Percentiles rank a stretch among this genome's conserved stretches.
These are phyloP conservation scores for Dipteronia dyeriana DNA, from an alignment of 345 rosid species.

Conservation along the genomic window DNA sequence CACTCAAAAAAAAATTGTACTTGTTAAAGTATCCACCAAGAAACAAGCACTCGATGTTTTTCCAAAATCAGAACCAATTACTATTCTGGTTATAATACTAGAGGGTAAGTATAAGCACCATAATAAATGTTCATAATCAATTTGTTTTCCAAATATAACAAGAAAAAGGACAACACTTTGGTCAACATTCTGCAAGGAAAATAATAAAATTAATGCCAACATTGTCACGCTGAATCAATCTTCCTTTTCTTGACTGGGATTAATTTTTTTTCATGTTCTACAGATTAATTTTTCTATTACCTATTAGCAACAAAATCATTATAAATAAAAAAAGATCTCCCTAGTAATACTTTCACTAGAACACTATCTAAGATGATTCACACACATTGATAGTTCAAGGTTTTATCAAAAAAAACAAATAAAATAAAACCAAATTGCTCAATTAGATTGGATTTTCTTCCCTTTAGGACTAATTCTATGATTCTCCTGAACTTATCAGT, in stretches of 20 bases:
- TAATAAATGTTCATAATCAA: background rate
- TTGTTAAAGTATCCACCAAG: conserved; percentile 4
- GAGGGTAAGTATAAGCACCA: background rate
- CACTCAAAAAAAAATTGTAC: background rate
- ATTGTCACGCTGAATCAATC: background rate
- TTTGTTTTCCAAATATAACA: background rate
- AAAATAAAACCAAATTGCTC: background rate
- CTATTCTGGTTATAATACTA: background rate
- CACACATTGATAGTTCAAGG: background rate
- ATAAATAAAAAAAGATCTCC: background rate
- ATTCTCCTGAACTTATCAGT: background rate
- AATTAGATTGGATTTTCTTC: background rate
- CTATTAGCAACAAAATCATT: background rate
- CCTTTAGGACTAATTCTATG: background rate
- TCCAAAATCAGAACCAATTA: background rate
- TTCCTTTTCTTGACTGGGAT: background rate
- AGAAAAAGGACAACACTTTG: background rate
- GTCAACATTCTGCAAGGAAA: background rate
- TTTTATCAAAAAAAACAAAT: background rate
- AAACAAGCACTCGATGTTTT: background rate
- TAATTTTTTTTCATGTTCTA: background rate
- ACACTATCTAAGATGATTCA: background rate
- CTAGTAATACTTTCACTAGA: background rate
- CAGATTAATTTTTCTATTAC: background rate
- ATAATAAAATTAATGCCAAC: background rate